These are phyloP conservation scores for Phytophthora parvispora DNA, from an alignment of 352 stramenopile genomes.

Conservation along the genomic window DNA sequence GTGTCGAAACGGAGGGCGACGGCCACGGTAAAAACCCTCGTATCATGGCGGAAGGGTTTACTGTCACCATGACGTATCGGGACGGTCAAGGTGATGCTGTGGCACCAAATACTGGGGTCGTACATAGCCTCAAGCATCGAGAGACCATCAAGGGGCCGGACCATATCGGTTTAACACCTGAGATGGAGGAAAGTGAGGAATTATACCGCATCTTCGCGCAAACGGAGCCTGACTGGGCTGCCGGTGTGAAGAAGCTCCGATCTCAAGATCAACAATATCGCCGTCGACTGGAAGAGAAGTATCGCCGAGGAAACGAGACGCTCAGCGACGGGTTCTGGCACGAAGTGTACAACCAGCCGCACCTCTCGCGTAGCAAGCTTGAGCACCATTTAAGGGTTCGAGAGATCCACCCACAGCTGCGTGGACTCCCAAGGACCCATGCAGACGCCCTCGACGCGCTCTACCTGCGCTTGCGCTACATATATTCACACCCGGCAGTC, in stretches of 20 bases:
- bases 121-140: conserved; percentile 29
- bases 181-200: conserved; percentile 40
- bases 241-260: conserved; percentile 10
- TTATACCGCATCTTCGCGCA: conserved; percentile 25
- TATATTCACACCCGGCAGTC: conserved; percentile 32
- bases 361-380: conserved; percentile 17
- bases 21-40: conserved; percentile 7
- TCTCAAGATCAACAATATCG: conserved; percentile 30
- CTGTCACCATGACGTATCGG: conserved; percentile 34
- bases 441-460: conserved; percentile 5
- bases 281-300: conserved; percentile 18
- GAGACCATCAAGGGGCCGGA: conserved; percentile 20
- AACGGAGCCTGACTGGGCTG: conserved; percentile 12
- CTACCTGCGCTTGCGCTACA: conserved; percentile 13
- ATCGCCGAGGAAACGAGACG: conserved; percentile 21
- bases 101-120: conserved; percentile 28
- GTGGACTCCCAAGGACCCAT: background rate
- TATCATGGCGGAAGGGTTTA: conserved; percentile 46
- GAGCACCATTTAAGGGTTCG: conserved; percentile 11
- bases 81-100: conserved; percentile 40
- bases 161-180: conserved; percentile 30
- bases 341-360: conserved; percentile 45
- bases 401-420: conserved; percentile 8
- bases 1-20: conserved; percentile 3
- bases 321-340: conserved; percentile 50